These are phyloP conservation scores for Dryadomyces sulphureus DNA, from an alignment of 2,329 filamentous ascomycete species.

Conservation along the genomic window DNA sequence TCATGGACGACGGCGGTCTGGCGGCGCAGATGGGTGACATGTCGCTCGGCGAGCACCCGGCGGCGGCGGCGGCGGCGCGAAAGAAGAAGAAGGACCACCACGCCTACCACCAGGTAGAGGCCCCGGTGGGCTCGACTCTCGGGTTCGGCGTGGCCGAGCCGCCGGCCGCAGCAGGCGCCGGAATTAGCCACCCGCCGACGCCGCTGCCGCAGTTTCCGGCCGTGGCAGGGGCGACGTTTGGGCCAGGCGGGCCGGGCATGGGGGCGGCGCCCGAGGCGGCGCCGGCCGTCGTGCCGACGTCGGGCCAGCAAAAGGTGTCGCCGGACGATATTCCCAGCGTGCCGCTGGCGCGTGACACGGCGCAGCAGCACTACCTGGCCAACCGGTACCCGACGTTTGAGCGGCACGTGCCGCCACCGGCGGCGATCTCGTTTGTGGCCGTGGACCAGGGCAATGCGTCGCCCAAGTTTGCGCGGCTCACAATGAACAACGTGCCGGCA, in stretches of 20 bases:
- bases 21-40: conserved; percentile 67
- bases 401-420: conserved; percentile 78
- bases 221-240: conserved; percentile 37
- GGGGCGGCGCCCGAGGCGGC: conserved; percentile 16
- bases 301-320: conserved; percentile 63
- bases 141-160: conserved; percentile 18
- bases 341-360: conserved; percentile 65
- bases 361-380: conserved; percentile 70
- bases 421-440: conserved; percentile 79
- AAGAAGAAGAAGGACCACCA: conserved; percentile 92
- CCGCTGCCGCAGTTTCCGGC: conserved; percentile 45
- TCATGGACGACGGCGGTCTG: conserved; percentile 31
- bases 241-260: conserved; percentile 15
- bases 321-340: conserved; percentile 89
- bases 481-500: conserved; percentile 83
- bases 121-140: conserved; percentile 50
- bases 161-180: neutral
- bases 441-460: conserved; percentile 94
- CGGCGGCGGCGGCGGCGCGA: conserved; percentile 34
- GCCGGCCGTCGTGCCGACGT: conserved; percentile 37
- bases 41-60: conserved; percentile 40
- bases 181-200: neutral
- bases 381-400: conserved; percentile 94
- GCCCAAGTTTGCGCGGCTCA: conserved; percentile 82
- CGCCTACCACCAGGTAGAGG: conserved; percentile 76